Evolutionary conservation across 257 asterid genomes (phyloP).

Genomic region (Solanum chilense): DNA sequence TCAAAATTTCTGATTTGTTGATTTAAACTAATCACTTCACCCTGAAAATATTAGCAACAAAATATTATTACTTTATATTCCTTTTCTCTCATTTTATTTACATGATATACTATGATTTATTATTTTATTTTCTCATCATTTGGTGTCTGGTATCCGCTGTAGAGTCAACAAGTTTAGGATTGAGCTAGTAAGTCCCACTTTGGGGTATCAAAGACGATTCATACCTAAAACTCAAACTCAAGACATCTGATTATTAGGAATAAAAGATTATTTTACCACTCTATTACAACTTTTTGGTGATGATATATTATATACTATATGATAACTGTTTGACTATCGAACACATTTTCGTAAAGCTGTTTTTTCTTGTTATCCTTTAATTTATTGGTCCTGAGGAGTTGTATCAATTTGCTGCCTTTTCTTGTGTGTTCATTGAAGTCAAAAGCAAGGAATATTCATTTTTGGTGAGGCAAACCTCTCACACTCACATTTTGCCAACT

Average conservation of each 20-base stretch:
- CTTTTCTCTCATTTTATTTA: not conserved
- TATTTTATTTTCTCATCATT: not conserved
- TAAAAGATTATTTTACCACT: not conserved
- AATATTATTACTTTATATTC: not conserved
- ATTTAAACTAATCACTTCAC: conserved; percentile 40
- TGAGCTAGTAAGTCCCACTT: not conserved
- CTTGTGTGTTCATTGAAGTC: not conserved
- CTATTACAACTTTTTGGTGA: not conserved
- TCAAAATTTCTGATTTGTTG: conserved; percentile 51
- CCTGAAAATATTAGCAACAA: conserved; percentile 16
- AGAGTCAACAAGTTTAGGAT: too few relatives aligned
- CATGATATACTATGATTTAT: not conserved
- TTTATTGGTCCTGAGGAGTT: not conserved
- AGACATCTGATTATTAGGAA: not conserved
- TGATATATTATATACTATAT: too few relatives aligned
- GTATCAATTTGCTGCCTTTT: not conserved
- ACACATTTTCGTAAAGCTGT: not conserved
- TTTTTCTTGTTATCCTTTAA: not conserved
- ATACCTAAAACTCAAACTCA: not conserved
- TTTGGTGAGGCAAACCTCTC: not conserved
- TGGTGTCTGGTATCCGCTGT: too few relatives aligned
- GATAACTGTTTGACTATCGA: too few relatives aligned
- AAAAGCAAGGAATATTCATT: not conserved
- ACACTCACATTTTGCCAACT: not conserved
- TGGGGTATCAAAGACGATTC: not conserved